These are phyloP conservation scores for Veloboletus limbatus DNA, from an alignment of 1,284 basidiomycete species.

Conservation along the genomic window DNA sequence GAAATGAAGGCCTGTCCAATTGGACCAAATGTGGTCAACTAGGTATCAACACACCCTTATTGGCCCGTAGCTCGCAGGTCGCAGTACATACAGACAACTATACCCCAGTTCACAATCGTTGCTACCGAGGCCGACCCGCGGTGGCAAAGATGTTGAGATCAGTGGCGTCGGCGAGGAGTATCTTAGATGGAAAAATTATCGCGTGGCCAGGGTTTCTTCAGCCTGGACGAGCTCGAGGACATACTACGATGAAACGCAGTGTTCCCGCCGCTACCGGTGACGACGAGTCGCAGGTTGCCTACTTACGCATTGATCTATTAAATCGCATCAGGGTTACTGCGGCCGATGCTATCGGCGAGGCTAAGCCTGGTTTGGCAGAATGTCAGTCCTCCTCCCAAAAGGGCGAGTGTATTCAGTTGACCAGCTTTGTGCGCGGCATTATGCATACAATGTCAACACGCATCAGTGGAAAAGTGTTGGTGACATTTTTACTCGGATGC, in stretches of 20 bases:
- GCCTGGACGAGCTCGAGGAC: background rate
- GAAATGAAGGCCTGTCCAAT: background rate
- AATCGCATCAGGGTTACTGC: slow-evolving; percentile 11
- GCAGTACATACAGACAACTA: background rate
- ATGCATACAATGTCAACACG: background rate
- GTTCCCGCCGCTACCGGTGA: background rate
- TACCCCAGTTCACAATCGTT: background rate
- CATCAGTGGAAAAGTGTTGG: slow-evolving; percentile 4
- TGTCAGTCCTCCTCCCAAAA: background rate
- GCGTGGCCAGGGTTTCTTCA: no score
- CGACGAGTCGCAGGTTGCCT: background rate
- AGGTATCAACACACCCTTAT: background rate
- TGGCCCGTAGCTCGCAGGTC: slow-evolving; percentile 3
- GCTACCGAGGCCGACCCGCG: background rate
- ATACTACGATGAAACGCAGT: background rate
- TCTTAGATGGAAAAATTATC: background rate
- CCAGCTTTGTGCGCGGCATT: background rate
- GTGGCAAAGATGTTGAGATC: slow-evolving; percentile 2
- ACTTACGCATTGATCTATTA: slow-evolving; percentile 2
- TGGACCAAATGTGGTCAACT: background rate
- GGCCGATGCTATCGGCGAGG: slow-evolving; percentile 22
- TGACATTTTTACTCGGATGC: background rate
- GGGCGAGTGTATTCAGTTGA: background rate
- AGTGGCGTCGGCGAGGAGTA: slow-evolving; percentile 15
- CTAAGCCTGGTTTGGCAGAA: slow-evolving; percentile 11